phyloP scores from a whole-genome alignment of 108 stramenopile genomes.

The Pseudonitzschia multiseries region DNA sequence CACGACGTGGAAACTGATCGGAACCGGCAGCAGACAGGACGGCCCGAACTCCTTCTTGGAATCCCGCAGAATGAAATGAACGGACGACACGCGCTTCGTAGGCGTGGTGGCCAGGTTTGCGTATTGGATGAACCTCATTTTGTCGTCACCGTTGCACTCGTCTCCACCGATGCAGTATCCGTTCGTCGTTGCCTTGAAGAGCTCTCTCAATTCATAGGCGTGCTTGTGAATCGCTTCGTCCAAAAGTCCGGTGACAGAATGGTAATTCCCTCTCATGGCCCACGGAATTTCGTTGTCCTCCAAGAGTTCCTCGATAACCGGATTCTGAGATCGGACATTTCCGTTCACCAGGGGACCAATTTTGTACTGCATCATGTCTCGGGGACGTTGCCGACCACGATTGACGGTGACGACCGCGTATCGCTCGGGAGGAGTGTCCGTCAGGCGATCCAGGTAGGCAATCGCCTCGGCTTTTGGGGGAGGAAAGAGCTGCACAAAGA shows the following conservation, averaged over 20 bases:
- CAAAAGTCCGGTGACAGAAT: neutral
- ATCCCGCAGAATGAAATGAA: constrained; percentile 1
- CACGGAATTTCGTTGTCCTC: constrained; percentile 15
- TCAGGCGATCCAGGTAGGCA: constrained; percentile 10
- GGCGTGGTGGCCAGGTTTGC: constrained; percentile 9
- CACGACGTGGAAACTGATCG: constrained; percentile 16
- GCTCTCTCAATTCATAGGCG: neutral
- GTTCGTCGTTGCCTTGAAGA: constrained; percentile 1
- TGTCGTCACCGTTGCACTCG: neutral
- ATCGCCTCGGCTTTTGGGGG: constrained; percentile 18
- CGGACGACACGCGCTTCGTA: neutral
- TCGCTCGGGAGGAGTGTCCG: neutral
- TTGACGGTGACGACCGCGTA: constrained; percentile 14
- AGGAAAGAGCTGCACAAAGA: constrained; percentile 17
- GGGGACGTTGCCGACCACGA: neutral
- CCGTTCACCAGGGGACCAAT: constrained; percentile 9
- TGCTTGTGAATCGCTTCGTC: constrained; percentile 1
- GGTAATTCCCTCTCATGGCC: constrained; percentile 7
- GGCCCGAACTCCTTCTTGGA: neutral
- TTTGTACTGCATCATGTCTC: constrained; percentile 19
- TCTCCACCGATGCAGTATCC: constrained; percentile 14
- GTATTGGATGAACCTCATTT: neutral
- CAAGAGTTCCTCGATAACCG: neutral
- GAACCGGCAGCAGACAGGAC: constrained; percentile 10
- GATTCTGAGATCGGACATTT: neutral